phyloP scores from a whole-genome alignment of 345 rosid species.

The Citrus trifoliata region DNA sequence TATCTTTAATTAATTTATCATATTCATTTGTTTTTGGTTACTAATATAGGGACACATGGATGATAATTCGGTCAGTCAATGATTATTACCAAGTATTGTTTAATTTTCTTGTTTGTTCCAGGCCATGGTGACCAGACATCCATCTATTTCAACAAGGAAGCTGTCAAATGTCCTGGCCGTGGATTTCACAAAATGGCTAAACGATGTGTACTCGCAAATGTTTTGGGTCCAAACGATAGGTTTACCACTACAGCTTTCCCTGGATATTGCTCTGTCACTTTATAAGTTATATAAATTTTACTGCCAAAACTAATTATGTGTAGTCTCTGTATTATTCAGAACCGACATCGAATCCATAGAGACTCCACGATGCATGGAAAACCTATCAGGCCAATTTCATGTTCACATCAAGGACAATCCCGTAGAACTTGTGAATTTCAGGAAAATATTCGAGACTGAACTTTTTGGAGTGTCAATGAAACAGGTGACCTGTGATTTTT shows the following conservation, averaged over 20 bases:
- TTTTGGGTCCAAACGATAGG: slow-evolving; percentile 78
- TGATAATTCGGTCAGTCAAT: neutral
- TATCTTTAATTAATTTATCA: neutral
- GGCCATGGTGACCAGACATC: slow-evolving; percentile 84
- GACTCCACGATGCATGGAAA: slow-evolving; percentile 50
- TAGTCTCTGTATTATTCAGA: slow-evolving; percentile 31
- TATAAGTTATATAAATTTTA: neutral
- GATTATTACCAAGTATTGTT: neutral
- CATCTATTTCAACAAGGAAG: slow-evolving; percentile 76
- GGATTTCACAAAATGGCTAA: no score
- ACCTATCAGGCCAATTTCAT: slow-evolving; percentile 37
- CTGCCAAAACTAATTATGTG: neutral
- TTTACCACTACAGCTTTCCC: slow-evolving; percentile 16
- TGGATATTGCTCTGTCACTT: neutral
- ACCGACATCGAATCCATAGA: slow-evolving; percentile 51
- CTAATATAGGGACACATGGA: neutral
- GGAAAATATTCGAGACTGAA: slow-evolving; percentile 64
- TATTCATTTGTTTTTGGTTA: neutral
- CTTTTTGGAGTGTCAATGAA: slow-evolving; percentile 69
- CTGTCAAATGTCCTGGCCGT: slow-evolving; percentile 64
- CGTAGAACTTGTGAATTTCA: slow-evolving; percentile 54
- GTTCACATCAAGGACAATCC: slow-evolving; percentile 33
- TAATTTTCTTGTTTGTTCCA: slow-evolving; percentile 19
- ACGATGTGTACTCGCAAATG: slow-evolving; percentile 46
- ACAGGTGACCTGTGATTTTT: slow-evolving; percentile 42